phyloP scores from a whole-genome alignment of 2,329 filamentous ascomycete genomes.

The Blastomyces parvus region DNA sequence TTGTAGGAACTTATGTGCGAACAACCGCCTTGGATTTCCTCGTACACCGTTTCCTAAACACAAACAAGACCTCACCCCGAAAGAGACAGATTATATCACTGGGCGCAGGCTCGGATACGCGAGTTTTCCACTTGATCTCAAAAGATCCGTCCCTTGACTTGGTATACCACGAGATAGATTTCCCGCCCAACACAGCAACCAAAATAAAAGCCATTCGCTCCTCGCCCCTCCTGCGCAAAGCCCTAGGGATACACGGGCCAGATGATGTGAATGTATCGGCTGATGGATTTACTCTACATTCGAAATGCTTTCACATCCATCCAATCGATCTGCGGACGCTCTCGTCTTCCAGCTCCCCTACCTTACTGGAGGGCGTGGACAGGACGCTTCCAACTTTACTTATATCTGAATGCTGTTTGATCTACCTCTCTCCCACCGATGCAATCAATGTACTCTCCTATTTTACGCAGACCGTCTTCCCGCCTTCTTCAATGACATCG shows the following conservation, averaged over 20 bases:
- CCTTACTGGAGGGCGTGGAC: slow-evolving; percentile 41
- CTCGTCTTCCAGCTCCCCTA: slow-evolving; percentile 21
- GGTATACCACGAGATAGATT: slow-evolving; percentile 88
- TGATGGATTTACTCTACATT: slow-evolving; percentile 37
- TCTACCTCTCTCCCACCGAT: slow-evolving; percentile 64
- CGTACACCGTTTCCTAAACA: slow-evolving; percentile 58
- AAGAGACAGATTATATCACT: slow-evolving; percentile 77
- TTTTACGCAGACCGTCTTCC: slow-evolving; percentile 48
- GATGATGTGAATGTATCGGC: slow-evolving; percentile 29
- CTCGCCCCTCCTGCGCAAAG: slow-evolving; percentile 24
- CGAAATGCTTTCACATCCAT: slow-evolving; percentile 46
- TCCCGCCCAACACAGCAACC: slow-evolving; percentile 58
- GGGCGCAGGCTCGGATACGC: slow-evolving; percentile 87
- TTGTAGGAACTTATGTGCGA: slow-evolving; percentile 77
- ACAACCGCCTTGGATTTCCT: slow-evolving; percentile 74
- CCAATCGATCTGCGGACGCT: slow-evolving; percentile 62
- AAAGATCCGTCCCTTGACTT: slow-evolving; percentile 38
- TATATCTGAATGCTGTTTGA: slow-evolving; percentile 90
- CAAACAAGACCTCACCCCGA: slow-evolving; percentile 22
- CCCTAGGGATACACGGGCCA: slow-evolving; percentile 22
- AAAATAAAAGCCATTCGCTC: slow-evolving; percentile 48
- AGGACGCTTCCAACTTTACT: slow-evolving; percentile 64
- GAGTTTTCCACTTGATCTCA: slow-evolving; percentile 65
- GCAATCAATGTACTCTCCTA: slow-evolving; percentile 56
- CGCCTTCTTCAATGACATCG: slow-evolving; percentile 21